A percentile compares a stretch with the other conserved stretches of the same genome.
These are phyloP conservation scores for Lizonia empirigonia DNA, from an alignment of 2,329 filamentous ascomycete species.

Conservation along the genomic window DNA sequence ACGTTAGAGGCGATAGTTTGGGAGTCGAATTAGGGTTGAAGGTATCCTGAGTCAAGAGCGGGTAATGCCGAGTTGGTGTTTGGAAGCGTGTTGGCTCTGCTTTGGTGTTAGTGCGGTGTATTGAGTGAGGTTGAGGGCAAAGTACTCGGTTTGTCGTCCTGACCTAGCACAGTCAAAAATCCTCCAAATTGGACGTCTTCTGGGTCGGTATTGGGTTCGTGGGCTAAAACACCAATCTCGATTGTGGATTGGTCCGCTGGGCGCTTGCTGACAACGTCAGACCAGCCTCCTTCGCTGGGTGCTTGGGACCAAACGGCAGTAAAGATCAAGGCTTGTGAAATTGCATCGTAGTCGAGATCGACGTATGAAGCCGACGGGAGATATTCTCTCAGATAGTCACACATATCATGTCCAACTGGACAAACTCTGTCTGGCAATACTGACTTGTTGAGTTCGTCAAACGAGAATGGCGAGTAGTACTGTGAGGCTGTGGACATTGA, in stretches of 20 bases:
- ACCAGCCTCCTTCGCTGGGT: constrained; percentile 50
- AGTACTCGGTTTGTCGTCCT: constrained; percentile 70
- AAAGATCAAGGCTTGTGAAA: constrained; percentile 68
- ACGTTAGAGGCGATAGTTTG: constrained; percentile 44
- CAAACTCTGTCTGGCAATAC: not conserved
- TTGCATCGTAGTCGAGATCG: constrained; percentile 78
- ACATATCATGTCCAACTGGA: constrained; percentile 44
- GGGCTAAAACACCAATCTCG: constrained; percentile 80
- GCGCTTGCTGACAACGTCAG: constrained; percentile 47
- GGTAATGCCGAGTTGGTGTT: constrained; percentile 82
- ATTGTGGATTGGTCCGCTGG: constrained; percentile 58
- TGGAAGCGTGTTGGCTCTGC: constrained; percentile 78
- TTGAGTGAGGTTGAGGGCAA: constrained; percentile 12
- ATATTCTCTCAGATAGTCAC: constrained; percentile 55
- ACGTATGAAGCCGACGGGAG: constrained; percentile 65
- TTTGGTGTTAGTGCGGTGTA: not conserved
- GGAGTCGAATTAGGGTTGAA: constrained; percentile 35
- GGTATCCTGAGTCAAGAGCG: constrained; percentile 45
- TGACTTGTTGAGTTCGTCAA: constrained; percentile 4
- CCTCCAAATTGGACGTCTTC: constrained; percentile 82
- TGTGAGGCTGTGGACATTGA: constrained; percentile 69
- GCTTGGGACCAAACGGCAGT: constrained; percentile 65
- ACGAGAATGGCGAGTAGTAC: constrained; percentile 63
- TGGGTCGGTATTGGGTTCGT: constrained; percentile 66
- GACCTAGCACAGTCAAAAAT: constrained; percentile 76